Conservation (phyloP, 31 red algal genomes). For the Odonthalia washingtoniensis region DNA sequence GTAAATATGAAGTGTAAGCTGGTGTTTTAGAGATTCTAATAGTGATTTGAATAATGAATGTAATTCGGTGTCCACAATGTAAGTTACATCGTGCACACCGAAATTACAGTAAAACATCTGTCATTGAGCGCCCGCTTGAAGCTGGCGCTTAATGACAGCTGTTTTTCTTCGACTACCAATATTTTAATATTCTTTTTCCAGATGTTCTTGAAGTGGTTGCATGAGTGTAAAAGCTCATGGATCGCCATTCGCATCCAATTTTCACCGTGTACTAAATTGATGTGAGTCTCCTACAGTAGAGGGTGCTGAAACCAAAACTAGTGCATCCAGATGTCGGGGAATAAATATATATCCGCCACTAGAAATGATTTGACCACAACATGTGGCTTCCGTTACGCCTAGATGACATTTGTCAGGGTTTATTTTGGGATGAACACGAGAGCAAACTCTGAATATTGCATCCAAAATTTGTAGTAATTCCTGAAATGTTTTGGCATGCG, state of each 20-base stretch:
- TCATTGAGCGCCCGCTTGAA: too few species aligned
- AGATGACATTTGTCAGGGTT: slow-evolving; percentile 53
- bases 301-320: slow-evolving; percentile 24
- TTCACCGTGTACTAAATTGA: slow-evolving; percentile 23
- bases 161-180: slow-evolving; percentile 25
- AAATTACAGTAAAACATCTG: too few species aligned
- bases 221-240: slow-evolving; percentile 33
- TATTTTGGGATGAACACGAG: slow-evolving; percentile 5
- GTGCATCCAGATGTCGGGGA: background rate
- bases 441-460: background rate
- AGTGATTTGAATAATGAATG: slow-evolving; percentile 16
- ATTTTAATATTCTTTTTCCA: slow-evolving; percentile 2
- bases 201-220: slow-evolving; percentile 32
- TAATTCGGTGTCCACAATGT: slow-evolving; percentile 16
- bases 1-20: slow-evolving; percentile 15
- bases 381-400: background rate
- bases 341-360: background rate
- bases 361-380: slow-evolving; percentile 19
- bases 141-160: slow-evolving; percentile 26
- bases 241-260: slow-evolving; percentile 68
- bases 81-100: too few species aligned
- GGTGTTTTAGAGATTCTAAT: background rate
- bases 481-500: background rate
- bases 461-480: slow-evolving; percentile 20
- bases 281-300: slow-evolving; percentile 37